A percentile compares a stretch with the other conserved stretches of the same genome.
phyloP scores from a whole-genome alignment of 1,284 basidiomycete genomes.

The Abortiporus biennis region DNA sequence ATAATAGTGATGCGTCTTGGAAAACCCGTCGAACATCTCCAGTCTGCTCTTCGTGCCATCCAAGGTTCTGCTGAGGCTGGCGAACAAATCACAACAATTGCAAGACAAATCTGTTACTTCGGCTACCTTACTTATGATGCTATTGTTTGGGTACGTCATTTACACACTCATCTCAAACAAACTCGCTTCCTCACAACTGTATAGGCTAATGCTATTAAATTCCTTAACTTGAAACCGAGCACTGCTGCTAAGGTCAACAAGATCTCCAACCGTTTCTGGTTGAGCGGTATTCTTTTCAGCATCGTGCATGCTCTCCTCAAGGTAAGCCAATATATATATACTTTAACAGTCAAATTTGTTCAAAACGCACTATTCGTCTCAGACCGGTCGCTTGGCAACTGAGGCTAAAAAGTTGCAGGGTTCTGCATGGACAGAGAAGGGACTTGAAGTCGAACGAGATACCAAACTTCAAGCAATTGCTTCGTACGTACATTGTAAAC shows the following conservation, averaged over 20 bases:
- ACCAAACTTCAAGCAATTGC: constrained; percentile 52
- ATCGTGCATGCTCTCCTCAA: constrained; percentile 65
- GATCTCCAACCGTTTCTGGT: constrained; percentile 85
- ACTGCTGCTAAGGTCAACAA: constrained; percentile 64
- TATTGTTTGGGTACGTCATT: constrained; percentile 77
- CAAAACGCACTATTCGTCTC: neutral
- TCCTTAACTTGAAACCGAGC: constrained; percentile 60
- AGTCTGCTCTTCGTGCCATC: constrained; percentile 82
- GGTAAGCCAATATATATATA: constrained; percentile 30
- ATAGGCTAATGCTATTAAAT: constrained; percentile 66
- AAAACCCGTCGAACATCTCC: constrained; percentile 93
- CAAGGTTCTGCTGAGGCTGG: constrained; percentile 50
- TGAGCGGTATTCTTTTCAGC: constrained; percentile 81
- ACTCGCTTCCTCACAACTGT: too few species aligned
- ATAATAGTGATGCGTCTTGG: constrained; percentile 82
- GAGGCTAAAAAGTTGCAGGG: constrained; percentile 49
- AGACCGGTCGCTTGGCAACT: constrained; percentile 56
- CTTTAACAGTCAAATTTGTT: neutral
- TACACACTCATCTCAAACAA: too few species aligned
- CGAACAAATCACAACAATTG: constrained; percentile 82
- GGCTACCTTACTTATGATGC: constrained; percentile 85
- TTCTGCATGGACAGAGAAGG: constrained; percentile 49
- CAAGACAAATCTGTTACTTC: constrained; percentile 86
- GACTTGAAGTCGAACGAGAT: constrained; percentile 62
- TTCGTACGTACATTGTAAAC: constrained; percentile 35